Base-by-base conservation (phyloP, 1,284 basidiomycete genomes). In the Ceratobasidium theobromae region DNA sequence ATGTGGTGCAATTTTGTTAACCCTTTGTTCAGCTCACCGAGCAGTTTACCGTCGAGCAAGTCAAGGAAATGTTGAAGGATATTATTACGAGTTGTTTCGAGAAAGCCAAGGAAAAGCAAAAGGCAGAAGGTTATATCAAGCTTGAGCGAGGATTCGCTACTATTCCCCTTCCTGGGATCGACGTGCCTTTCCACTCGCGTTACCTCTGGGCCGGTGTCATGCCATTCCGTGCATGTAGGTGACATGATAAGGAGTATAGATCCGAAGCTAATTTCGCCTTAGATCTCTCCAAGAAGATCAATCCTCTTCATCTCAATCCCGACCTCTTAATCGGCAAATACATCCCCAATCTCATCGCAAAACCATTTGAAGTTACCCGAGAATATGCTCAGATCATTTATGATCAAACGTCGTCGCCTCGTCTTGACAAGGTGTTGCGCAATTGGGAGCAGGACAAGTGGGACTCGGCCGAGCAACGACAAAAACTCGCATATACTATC, bases 201-300 rank as follows among this genome's bases (percentile, higher is more conserved):
- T 98, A 98, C 80, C 85, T 99, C 51, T 95, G 96, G 97, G 94
- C 95, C 32, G 97, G 96, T 76, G 97, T 99, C 54, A 86, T 98
- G 86, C 94, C 93, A 3, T 96, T 96, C 89, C 86, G 93, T 71
- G 90, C 91, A 52, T 94, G 90, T 93, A 75, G 77, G 88, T 81
- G 66, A 49, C 45, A 14, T 12, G 40, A 35, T 18, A 53, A 62
- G 45, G 3, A n/a, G 5, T 21, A n/a, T 18, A 16, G n/a, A 5
- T 46, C 12, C 18, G 8, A 33, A 30, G 21, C 53, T 68, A 33
- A 69, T 28, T 41, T 18, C 21, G 18, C 67, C 25, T 68, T 76
- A 92, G 95, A 98, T 77, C 82, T 99, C 21, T 96, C 95, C 54
- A 98, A 98, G 86, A 98, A 98, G 81, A 94, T 99, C 78, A 93